Base-by-base conservation (phyloP, 2,329 filamentous ascomycete genomes). In the Emergomyces pasteurianus region DNA sequence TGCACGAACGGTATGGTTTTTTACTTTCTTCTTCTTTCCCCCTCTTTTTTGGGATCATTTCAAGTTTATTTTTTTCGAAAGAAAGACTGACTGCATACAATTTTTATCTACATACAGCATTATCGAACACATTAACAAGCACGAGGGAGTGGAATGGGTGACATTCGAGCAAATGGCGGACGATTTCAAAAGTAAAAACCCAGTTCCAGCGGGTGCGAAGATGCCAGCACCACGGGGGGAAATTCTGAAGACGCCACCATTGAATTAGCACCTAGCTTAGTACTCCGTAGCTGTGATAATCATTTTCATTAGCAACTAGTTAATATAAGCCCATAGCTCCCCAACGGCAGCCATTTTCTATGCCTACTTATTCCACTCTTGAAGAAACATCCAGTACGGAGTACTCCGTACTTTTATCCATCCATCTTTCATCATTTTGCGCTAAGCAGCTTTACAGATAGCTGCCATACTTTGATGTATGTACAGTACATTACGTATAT, bases 161-260 rank as follows among this genome's bases (percentile, higher is more conserved):
- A 76, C 73, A 0, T 87, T 90, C 78, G 85, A 83, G 67, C 79
- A 88, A 69, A 88, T 90, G 75, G 83, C 79, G 36, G 86, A 89
- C 68, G 83, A 89, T 43, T 90, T 90, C 72, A 90, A 89, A 76
- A 79, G 77, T 61, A 86, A 81, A 71, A 87, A 85, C 62, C 72
- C 72, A 3, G 79, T 83, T 0, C 79, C 83, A 0, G 71, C 77
- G 58, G 85, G 83, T 0, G 85, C 85, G 0, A 68, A 85, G 66
- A 79, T 87, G 80, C 85, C 85, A 0, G 82, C 83, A 7, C 72
- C 77, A 5, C 68, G 73, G 0, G 82, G 81, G 1, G 80, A 80
- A 52, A 81, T 85, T 26, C 66, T 84, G 60, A 78, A 78, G 66
- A 74, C 78, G 65, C 52, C 38, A 28, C 60, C 60, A 2, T 53